Conservation (phyloP, 768 basidiomycete genomes). For the Amanita pallidorosea region DNA sequence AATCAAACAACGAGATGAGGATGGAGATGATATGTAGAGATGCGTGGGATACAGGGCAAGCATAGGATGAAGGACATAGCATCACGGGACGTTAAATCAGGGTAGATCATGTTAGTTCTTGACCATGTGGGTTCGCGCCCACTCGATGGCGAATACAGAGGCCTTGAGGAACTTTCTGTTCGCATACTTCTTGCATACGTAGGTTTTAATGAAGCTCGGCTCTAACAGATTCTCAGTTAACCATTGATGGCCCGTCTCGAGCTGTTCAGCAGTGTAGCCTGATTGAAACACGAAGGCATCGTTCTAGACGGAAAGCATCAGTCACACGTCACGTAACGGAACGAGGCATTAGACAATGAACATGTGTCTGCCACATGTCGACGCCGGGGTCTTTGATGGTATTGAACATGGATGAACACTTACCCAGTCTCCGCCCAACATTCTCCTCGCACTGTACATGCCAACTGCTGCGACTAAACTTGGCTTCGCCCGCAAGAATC, state of each 20-base stretch:
- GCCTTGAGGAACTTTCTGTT: slow-evolving; percentile 98
- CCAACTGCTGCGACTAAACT: slow-evolving; percentile 90
- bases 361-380: slow-evolving; percentile 13
- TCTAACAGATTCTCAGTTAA: slow-evolving; percentile 79
- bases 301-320: slow-evolving; percentile 44
- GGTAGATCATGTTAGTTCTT: not conserved
- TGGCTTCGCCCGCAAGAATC: slow-evolving; percentile 89
- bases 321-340: slow-evolving; percentile 23
- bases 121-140: slow-evolving; percentile 37
- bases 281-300: slow-evolving; percentile 90
- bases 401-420: slow-evolving; percentile 25
- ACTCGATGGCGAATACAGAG: slow-evolving; percentile 64
- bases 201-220: slow-evolving; percentile 68
- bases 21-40: slow-evolving; percentile 11
- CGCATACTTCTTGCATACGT: slow-evolving; percentile 93
- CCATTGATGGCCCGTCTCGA: slow-evolving; percentile 69
- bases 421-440: slow-evolving; percentile 96
- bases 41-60: slow-evolving; percentile 9
- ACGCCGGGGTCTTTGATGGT: not conserved
- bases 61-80: slow-evolving; percentile 8
- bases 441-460: slow-evolving; percentile 92
- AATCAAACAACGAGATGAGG: slow-evolving; percentile 11
- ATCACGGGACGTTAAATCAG: not conserved
- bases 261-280: slow-evolving; percentile 80
- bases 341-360: not conserved